Evolutionary conservation across 176 grass and related monocot species (phyloP).

Genomic region (Bolboschoenus planiculmis): DNA sequence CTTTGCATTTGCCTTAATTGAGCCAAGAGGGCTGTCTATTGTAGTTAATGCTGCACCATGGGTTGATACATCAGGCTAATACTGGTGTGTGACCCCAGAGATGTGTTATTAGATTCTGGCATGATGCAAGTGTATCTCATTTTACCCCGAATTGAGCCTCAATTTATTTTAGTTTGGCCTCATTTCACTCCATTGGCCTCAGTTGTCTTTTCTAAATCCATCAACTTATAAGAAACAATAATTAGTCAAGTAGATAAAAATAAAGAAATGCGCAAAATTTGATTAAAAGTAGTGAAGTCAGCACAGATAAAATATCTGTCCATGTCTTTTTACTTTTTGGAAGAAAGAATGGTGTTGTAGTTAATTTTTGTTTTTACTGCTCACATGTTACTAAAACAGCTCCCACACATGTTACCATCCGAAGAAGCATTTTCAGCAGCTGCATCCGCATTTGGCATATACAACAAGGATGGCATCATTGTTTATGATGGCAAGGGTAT

Average conservation of each 20-base stretch:
- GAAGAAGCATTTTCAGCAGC: conserved; percentile 95
- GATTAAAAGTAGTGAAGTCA: not conserved
- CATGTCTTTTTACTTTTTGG: not conserved
- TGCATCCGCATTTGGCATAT: conserved; percentile 85
- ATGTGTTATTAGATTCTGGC: not conserved
- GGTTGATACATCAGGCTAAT: not conserved
- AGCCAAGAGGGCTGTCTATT: not conserved
- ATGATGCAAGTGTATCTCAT: not conserved
- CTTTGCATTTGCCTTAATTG: not conserved
- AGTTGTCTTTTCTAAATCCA: not conserved
- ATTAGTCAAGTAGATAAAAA: not conserved
- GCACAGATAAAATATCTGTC: not conserved
- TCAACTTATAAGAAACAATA: not conserved
- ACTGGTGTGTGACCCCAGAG: not conserved
- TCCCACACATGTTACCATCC: conserved; percentile 94
- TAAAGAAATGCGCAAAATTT: not conserved
- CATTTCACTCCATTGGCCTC: not conserved
- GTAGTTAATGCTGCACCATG: not conserved
- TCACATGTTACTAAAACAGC: conserved; percentile 34
- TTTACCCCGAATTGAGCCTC: not conserved
- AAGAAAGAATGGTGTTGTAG: not conserved
- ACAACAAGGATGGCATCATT: conserved; percentile 88
- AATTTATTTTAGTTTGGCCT: not conserved
- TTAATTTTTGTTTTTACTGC: not conserved
- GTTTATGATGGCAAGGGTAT: conserved; percentile 97